A percentile compares a stretch with the other conserved stretches of the same genome.
phyloP scores from a whole-genome alignment of 257 asterid genomes.

The Penstemon barbatus region DNA sequence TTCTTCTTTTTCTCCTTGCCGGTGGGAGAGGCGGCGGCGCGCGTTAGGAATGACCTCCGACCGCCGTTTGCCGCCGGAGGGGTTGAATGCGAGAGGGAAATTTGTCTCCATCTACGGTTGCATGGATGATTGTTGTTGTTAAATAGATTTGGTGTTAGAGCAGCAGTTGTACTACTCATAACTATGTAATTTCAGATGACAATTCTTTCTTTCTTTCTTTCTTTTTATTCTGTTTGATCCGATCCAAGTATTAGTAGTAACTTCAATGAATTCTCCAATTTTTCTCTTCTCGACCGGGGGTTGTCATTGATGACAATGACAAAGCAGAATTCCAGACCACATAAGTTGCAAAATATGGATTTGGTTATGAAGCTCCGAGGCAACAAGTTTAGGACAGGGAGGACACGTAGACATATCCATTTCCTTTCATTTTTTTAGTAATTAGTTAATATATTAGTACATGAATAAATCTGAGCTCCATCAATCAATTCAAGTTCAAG shows the following conservation, averaged over 20 bases:
- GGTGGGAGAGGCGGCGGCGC: constrained; percentile 46
- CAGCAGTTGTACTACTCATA: constrained; percentile 47
- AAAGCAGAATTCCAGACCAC: constrained; percentile 39
- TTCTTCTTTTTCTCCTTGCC: constrained; percentile 49
- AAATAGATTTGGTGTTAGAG: constrained; percentile 47
- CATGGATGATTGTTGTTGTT: constrained; percentile 39
- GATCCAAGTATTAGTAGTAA: background rate
- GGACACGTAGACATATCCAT: constrained; percentile 40
- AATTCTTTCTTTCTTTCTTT: background rate
- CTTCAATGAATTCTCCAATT: background rate
- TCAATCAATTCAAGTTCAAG: too few relatives aligned
- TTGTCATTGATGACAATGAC: constrained; percentile 38
- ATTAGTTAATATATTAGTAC: too few relatives aligned
- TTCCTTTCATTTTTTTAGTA: constrained; percentile 35
- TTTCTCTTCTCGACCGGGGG: too few relatives aligned
- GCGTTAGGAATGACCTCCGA: constrained; percentile 25
- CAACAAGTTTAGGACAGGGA: constrained; percentile 19
- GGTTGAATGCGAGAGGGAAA: constrained; percentile 21
- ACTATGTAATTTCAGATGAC: background rate
- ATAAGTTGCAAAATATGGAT: constrained; percentile 29
- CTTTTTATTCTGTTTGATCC: background rate
- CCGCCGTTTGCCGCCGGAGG: constrained; percentile 29
- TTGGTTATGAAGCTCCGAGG: constrained; percentile 25
- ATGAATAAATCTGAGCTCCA: too few relatives aligned
- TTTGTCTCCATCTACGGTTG: constrained; percentile 42